Percentiles rank a stretch among this genome's conserved stretches.
Evolutionary conservation across 371 early-diverging fungal species (phyloP).

Genomic region (Lichtheimia ramosa): DNA sequence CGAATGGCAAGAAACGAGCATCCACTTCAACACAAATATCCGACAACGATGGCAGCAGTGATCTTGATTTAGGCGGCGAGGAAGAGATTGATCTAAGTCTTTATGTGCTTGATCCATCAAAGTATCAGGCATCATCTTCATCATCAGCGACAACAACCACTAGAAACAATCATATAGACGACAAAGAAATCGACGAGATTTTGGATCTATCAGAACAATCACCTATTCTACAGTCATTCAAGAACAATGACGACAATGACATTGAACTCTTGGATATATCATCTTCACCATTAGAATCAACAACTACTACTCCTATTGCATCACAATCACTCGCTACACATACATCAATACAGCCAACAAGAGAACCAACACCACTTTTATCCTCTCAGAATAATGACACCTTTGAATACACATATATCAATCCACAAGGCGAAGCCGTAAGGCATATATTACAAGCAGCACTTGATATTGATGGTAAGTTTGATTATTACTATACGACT

Average conservation of each 20-base stretch:
- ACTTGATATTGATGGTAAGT: conserved; percentile 22
- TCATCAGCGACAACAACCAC: background rate
- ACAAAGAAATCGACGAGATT: conserved; percentile 1
- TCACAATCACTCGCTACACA: background rate
- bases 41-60: background rate
- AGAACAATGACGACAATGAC: conserved; percentile 2
- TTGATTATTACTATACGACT: background rate
- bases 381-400: background rate
- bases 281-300: background rate
- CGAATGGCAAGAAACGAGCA: background rate
- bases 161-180: background rate
- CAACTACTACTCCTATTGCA: background rate
- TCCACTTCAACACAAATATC: background rate
- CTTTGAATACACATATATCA: conserved; percentile 34
- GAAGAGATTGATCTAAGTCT: conserved; percentile 17
- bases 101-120: conserved; percentile 14
- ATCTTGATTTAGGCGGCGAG: background rate
- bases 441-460: conserved; percentile 27
- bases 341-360: background rate
- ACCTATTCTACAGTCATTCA: background rate
- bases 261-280: background rate
- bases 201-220: conserved; percentile 1
- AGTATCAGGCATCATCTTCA: conserved; percentile 5
- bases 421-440: conserved; percentile 18
- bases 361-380: background rate